Evolutionary conservation across 1,284 basidiomycete genomes (phyloP), one percentile per base, ranked within the genome.

Genomic region (Hymenochaete sp.): DNA sequence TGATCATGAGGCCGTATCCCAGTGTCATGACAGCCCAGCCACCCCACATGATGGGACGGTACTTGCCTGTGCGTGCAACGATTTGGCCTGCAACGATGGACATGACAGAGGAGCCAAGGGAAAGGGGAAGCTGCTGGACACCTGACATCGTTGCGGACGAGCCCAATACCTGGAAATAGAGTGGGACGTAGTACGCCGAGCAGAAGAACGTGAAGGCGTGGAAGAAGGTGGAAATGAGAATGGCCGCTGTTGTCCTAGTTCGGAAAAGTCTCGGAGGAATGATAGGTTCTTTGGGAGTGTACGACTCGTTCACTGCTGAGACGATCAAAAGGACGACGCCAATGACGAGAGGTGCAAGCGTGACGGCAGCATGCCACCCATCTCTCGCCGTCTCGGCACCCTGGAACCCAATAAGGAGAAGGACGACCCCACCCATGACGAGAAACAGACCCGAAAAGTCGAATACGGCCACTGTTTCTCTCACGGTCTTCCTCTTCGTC

Each of bases 221-320:
- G 14, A 68, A 44, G 48, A 70, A 60, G 3, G 56, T 60, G 36
- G 61, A 59, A 25, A 70, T 44, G 6, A 76, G 51, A 38, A 71
- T 52, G 6, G 61, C 52, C 3, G 62, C 59, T 0, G 72, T 69
- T 3, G 72, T 76, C 7, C 72, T 60, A 1, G 68, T 73, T 51
- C 62, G 27, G 57, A 75, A 72, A 13, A 76, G 44, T 6, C 72
- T 60, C 7, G 70, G 65, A 0, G 75, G 70, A 11, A 80, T 66
- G 48, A 81, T 72, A 0, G 77, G 70, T 16, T 65, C 65, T 9
- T 70, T 66, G 47, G 66, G 70, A 0, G 76, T 78, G 27, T 57
- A 58, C 7, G 70, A 44, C 50, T 74, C 75, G 54, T 73, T 71
- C 21, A 67, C 47, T 16, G 62, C 59, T n/a, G 63, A 67, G 0